phyloP scores from a whole-genome alignment of 2,329 filamentous ascomycete genomes.

The Phialophora tarda region DNA sequence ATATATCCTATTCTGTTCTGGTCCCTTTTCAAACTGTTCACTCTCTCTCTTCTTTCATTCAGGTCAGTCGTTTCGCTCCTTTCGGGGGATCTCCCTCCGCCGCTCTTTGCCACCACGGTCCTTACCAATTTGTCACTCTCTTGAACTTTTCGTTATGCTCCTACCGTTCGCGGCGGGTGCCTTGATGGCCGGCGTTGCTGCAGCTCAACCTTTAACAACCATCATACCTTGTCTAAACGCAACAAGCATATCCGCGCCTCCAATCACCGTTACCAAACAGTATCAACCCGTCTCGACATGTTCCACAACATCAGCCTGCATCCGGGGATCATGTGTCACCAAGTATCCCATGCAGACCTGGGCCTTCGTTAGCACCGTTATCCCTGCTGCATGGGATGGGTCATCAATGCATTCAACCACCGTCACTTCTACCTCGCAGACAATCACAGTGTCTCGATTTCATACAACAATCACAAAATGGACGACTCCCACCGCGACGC shows the following conservation, averaged over 20 bases:
- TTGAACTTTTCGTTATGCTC: conserved; percentile 30
- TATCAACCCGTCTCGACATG: conserved; percentile 35
- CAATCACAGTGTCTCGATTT: conserved; percentile 29
- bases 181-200: conserved; percentile 27
- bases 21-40: neutral
- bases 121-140: conserved; percentile 19
- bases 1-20: neutral
- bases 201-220: conserved; percentile 28
- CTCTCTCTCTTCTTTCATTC: neutral
- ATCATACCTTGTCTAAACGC: conserved; percentile 30
- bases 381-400: conserved; percentile 32
- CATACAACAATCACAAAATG: conserved; percentile 31
- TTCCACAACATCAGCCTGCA: conserved; percentile 23
- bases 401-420: conserved; percentile 19
- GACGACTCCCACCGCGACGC: conserved; percentile 23
- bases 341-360: conserved; percentile 30
- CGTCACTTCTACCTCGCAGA: conserved; percentile 32
- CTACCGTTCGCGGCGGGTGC: conserved; percentile 25
- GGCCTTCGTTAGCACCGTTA: conserved; percentile 35
- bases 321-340: conserved; percentile 27
- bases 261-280: conserved; percentile 34
- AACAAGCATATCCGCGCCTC: conserved; percentile 13
- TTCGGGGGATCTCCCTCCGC: conserved; percentile 29
- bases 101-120: conserved; percentile 24
- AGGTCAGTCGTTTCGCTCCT: neutral